phyloP scores from a whole-genome alignment of 495 filamentous ascomycete genomes.

The Aspergillus indologenus region DNA sequence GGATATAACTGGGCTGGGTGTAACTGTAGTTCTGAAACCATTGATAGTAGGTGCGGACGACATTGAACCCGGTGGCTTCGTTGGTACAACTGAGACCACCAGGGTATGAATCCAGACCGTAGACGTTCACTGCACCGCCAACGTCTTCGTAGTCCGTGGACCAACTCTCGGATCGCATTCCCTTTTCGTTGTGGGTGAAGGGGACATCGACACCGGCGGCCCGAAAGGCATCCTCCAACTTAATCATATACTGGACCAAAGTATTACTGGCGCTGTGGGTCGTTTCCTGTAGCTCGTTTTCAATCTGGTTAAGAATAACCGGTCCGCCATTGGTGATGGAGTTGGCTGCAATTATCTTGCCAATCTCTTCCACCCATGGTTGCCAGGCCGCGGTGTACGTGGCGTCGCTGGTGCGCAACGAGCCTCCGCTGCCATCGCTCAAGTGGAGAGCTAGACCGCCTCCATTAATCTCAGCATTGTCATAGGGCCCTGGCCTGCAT shows the following conservation, averaged over 20 bases:
- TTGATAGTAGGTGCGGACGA: conserved; percentile 53
- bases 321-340: conserved; percentile 52
- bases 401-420: conserved; percentile 48
- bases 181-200: conserved; percentile 52
- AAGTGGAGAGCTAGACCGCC: conserved; percentile 62
- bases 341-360: conserved; percentile 46
- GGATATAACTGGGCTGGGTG: conserved; percentile 49
- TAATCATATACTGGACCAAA: conserved; percentile 26
- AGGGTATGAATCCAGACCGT: conserved; percentile 55
- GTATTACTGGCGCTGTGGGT: neutral
- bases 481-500: conserved; percentile 54
- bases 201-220: conserved; percentile 51
- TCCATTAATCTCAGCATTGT: conserved; percentile 58
- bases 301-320: conserved; percentile 51
- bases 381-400: conserved; percentile 32
- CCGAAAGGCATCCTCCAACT: conserved; percentile 47
- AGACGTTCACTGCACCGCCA: conserved; percentile 54
- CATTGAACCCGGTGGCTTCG: conserved; percentile 44
- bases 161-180: conserved; percentile 49
- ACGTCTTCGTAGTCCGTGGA: conserved; percentile 54
- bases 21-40: conserved; percentile 56
- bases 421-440: conserved; percentile 43
- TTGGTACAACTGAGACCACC: conserved; percentile 53
- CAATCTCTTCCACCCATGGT: conserved; percentile 26
- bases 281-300: conserved; percentile 44